Conservation (phyloP, 2,329 filamentous ascomycete genomes). For the Chaetoscypha palmicola region DNA sequence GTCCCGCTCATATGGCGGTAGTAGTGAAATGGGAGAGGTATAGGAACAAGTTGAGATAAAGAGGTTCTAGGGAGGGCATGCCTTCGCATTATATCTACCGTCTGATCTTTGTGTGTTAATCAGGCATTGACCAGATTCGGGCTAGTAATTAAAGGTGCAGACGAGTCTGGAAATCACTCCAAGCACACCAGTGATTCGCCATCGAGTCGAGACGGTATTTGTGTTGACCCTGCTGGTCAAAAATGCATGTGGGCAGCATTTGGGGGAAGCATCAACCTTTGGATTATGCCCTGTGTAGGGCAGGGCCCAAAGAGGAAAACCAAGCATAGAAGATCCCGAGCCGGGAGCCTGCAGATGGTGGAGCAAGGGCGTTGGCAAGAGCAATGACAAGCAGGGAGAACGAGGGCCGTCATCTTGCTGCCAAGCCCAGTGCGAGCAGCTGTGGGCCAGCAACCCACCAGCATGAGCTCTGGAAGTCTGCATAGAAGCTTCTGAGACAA, state of each 20-base stretch:
- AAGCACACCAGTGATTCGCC: constrained; percentile 43
- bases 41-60: constrained; percentile 18
- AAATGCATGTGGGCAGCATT: constrained; percentile 22
- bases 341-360: constrained; percentile 11
- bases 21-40: constrained; percentile 9
- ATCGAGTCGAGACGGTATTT: constrained; percentile 41
- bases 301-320: constrained; percentile 19
- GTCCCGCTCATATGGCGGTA: constrained; percentile 22
- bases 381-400: constrained; percentile 12
- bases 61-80: constrained; percentile 20
- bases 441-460: constrained; percentile 8
- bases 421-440: background rate
- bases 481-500: constrained; percentile 25
- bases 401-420: background rate
- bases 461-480: constrained; percentile 22
- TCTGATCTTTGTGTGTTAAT: constrained; percentile 27
- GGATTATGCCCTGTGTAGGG: constrained; percentile 21
- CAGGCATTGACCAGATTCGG: constrained; percentile 26
- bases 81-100: constrained; percentile 31
- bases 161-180: constrained; percentile 36
- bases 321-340: constrained; percentile 21
- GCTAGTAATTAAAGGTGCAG: constrained; percentile 27
- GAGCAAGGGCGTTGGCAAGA: constrained; percentile 2
- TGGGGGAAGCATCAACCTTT: constrained; percentile 17
- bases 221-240: constrained; percentile 28